Percentiles rank a stretch among this genome's conserved stretches.
Evolutionary conservation across 495 filamentous ascomycete species (phyloP).

Genomic region (Tuber magnatum): DNA sequence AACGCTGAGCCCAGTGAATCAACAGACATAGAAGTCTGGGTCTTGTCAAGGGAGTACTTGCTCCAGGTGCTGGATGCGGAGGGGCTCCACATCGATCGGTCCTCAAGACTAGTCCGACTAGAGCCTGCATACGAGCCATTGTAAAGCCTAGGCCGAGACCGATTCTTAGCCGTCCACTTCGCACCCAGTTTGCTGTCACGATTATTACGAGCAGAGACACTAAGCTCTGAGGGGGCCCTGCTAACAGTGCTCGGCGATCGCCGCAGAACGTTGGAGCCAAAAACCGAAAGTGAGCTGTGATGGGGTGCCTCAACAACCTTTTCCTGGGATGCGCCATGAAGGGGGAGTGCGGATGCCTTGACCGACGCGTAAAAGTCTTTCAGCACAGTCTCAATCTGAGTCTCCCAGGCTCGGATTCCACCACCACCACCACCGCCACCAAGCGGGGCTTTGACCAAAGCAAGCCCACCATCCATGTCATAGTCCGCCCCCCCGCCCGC

Average conservation of each 20-base stretch:
- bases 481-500: conserved; percentile 30
- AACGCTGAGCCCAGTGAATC: conserved; percentile 77
- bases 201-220: conserved; percentile 42
- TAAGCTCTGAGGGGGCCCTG: conserved; percentile 74
- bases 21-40: conserved; percentile 81
- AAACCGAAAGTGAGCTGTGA: conserved; percentile 49
- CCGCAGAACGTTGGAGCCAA: conserved; percentile 58
- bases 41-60: conserved; percentile 82
- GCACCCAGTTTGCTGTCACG: conserved; percentile 49
- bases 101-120: conserved; percentile 87
- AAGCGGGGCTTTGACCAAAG: conserved; percentile 75
- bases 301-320: conserved; percentile 39
- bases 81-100: conserved; percentile 86
- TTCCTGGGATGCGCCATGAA: conserved; percentile 54
- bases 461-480: conserved; percentile 40
- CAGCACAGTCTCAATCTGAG: conserved; percentile 78
- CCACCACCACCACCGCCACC: conserved; percentile 76
- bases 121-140: conserved; percentile 75
- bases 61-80: conserved; percentile 88
- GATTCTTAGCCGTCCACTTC: conserved; percentile 75
- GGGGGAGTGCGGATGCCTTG: conserved; percentile 71
- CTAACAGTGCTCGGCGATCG: conserved; percentile 83
- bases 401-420: conserved; percentile 73
- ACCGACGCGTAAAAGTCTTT: conserved; percentile 91
- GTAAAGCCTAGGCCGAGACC: conserved; percentile 73